phyloP scores from a whole-genome alignment of 2,329 filamentous ascomycete genomes.

The Dothideomycetidae sp. region DNA sequence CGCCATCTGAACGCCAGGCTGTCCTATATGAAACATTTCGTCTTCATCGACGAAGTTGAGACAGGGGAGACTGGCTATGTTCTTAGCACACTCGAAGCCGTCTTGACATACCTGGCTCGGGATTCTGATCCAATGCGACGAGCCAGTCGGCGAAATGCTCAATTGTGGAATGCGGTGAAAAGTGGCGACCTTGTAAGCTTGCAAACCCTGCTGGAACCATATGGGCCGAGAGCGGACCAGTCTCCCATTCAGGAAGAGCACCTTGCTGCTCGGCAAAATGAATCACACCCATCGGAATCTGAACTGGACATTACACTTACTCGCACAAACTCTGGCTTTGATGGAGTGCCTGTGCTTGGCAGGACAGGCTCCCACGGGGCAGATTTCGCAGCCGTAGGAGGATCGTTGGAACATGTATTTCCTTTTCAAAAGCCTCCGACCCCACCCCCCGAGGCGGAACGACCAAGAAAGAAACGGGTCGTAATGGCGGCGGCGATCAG shows the following conservation, averaged over 20 bases:
- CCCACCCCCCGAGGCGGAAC: conserved; percentile 29
- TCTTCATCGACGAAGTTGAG: conserved; percentile 95
- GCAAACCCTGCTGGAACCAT: conserved; percentile 63
- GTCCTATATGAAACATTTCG: conserved; percentile 92
- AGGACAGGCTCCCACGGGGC: conserved; percentile 7
- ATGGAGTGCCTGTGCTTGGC: neutral
- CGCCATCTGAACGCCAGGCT: conserved; percentile 77
- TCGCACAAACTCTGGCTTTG: neutral
- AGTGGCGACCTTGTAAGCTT: conserved; percentile 64
- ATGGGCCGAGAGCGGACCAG: conserved; percentile 1
- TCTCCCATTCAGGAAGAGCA: conserved; percentile 6
- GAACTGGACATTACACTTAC: neutral
- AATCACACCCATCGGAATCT: too few species aligned
- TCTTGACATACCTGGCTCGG: conserved; percentile 70
- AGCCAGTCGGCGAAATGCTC: conserved; percentile 73
- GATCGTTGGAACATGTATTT: conserved; percentile 66
- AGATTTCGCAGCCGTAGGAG: conserved; percentile 23
- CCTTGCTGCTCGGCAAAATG: neutral
- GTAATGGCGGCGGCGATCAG: conserved; percentile 63
- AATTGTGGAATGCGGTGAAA: conserved; percentile 73
- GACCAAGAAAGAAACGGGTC: conserved; percentile 55
- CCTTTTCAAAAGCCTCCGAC: conserved; percentile 60
- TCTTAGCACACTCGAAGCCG: conserved; percentile 87
- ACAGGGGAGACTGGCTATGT: conserved; percentile 93
- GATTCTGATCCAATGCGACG: conserved; percentile 71